Evolutionary conservation across 148 eudicot genomes (phyloP), one percentile per base, ranked within the genome.

Genomic region (Amaranthus hypochondriacus): DNA sequence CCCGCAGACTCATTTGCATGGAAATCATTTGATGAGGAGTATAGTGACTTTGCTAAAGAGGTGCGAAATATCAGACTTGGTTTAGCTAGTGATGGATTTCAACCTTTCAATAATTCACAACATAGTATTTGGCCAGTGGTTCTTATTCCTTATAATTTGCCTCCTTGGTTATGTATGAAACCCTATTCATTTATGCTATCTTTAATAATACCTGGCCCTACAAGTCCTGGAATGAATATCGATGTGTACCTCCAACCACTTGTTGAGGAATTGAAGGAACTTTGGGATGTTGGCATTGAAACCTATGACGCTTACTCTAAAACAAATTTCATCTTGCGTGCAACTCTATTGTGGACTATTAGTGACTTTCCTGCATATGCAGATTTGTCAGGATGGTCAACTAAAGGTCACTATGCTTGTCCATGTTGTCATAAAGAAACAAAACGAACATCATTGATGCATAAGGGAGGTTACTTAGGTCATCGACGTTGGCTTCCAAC

Each of bases 61-160:
- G 65, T 73, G 54, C 66, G 76, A 2, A 83, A 80, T 61, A 73
- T 83, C 48, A 65, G 79, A 21, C 66, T 83, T 18, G 83, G 83
- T 5, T 21, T 75, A n/a, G 77, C 79, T 3, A 39, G 71, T 66
- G 79, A 76, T 68, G 77, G 77, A 0, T 82, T 82, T 66, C 73
- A 75, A 28, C 73, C 79, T 9, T 82, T 71, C 6, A 18, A 58
- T 50, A 71, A 82, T 28, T 28, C 39, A 28, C 39, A 28, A 28
- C 39, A 28, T 28, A 28, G 39, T 28, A 28, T 28, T 28, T 28
- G 39, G 39, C 39, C 39, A 28, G 39, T 28, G 39, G 39, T 28
- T 28, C 39, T 28, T 28, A 28, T 28, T 28, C 39, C 39, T 28
- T 28, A 28, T 28, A 28, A 28, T 28, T 28, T 28, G 39, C 1